Percentiles rank a stretch among this genome's conserved stretches.
Evolutionary conservation across 2,329 filamentous ascomycete genomes (phyloP).

Genomic region (Pseudocercospora fijiensis): DNA sequence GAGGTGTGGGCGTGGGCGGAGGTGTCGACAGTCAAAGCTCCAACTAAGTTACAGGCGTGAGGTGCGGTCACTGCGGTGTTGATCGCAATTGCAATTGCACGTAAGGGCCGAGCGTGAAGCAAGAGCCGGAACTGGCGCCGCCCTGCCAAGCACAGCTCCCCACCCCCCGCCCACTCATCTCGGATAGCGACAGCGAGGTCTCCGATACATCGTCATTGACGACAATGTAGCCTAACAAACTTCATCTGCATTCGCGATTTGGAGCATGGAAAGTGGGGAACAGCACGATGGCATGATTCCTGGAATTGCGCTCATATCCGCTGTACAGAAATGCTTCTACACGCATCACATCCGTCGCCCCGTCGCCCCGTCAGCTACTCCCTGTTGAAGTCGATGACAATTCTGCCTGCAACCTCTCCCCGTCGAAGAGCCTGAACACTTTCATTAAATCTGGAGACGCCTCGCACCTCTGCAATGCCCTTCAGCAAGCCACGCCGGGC

Average conservation of each 20-base stretch:
- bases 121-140: not conserved
- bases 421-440: conserved; percentile 50
- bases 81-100: not conserved
- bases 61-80: not conserved
- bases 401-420: conserved; percentile 54
- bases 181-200: not conserved
- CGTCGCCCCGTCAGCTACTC: conserved; percentile 20
- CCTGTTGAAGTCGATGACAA: conserved; percentile 56
- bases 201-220: no score
- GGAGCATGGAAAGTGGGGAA: not conserved
- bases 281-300: not conserved
- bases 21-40: no score
- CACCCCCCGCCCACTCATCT: not conserved
- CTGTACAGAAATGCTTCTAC: not conserved
- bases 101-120: not conserved
- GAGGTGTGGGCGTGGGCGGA: no score
- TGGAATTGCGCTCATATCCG: not conserved
- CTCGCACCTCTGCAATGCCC: conserved; percentile 52
- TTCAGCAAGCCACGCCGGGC: conserved; percentile 52
- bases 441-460: conserved; percentile 50
- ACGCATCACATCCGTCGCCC: not conserved
- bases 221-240: no score
- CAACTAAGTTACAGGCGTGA: not conserved
- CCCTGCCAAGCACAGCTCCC: not conserved
- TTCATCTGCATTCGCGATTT: not conserved